Evolutionary conservation across 2,329 filamentous ascomycete genomes (phyloP).

Genomic region (Pseudopithomyces maydicus): DNA sequence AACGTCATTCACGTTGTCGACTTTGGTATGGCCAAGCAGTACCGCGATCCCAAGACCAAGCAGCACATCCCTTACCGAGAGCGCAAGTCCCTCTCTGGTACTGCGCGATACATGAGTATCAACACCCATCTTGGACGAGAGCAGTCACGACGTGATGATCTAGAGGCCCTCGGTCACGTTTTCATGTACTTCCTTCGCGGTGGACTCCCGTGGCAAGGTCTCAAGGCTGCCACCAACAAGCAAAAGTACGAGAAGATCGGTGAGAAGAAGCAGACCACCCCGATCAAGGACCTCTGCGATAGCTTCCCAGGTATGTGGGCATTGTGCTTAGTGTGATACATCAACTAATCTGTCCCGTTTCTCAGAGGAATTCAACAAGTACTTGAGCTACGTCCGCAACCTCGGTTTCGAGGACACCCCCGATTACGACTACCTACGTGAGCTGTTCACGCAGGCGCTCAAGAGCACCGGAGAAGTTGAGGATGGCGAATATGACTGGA

Average conservation of each 20-base stretch:
- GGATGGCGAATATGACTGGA: slow-evolving; percentile 99
- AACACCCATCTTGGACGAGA: slow-evolving; percentile 97
- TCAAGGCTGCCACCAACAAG: slow-evolving; percentile 76
- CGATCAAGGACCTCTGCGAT: slow-evolving; percentile 95
- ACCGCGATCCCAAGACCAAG: slow-evolving; percentile 97
- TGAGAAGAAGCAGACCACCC: slow-evolving; percentile 98
- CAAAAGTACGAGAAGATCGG: slow-evolving; percentile 99
- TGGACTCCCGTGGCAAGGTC: slow-evolving; percentile 69
- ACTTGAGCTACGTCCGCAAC: slow-evolving; percentile 95
- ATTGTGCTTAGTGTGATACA: not conserved
- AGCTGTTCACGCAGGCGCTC: slow-evolving; percentile 93
- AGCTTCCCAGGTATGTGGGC: slow-evolving; percentile 74
- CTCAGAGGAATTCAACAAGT: slow-evolving; percentile 92
- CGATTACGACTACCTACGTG: slow-evolving; percentile 96
- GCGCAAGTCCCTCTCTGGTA: slow-evolving; percentile 94
- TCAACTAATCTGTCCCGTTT: slow-evolving; percentile 34
- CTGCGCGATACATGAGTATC: slow-evolving; percentile 98
- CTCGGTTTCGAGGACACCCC: slow-evolving; percentile 98
- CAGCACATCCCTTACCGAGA: slow-evolving; percentile 98
- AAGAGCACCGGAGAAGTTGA: slow-evolving; percentile 95
- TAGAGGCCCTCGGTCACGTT: slow-evolving; percentile 79
- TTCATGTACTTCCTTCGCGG: slow-evolving; percentile 73
- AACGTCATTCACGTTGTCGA: slow-evolving; percentile 99
- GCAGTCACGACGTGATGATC: slow-evolving; percentile 92
- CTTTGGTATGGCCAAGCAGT: slow-evolving; percentile 99